phyloP scores from a whole-genome alignment of 2,329 filamentous ascomycete genomes.

The Ophiostoma ips region DNA sequence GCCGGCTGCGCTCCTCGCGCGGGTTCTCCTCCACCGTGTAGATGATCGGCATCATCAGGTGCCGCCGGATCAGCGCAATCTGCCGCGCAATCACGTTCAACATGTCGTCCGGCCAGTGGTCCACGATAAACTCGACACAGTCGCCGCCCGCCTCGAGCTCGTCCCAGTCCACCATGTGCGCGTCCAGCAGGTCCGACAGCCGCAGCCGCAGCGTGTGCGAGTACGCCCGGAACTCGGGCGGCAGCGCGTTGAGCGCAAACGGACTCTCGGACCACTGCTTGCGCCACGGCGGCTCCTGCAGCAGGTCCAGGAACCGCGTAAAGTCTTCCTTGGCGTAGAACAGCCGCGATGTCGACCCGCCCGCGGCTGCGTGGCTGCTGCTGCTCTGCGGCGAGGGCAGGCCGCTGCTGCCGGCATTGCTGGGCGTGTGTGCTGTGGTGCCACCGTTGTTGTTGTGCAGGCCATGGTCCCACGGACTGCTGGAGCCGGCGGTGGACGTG shows the following conservation, averaged over 20 bases:
- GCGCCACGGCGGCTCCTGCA: slow-evolving; percentile 38
- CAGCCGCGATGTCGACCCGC: slow-evolving; percentile 35
- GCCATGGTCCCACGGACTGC: slow-evolving; percentile 1
- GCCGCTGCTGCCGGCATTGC: not conserved
- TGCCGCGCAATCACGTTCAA: slow-evolving; percentile 37
- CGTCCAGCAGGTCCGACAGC: slow-evolving; percentile 41
- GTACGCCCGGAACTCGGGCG: slow-evolving; percentile 41
- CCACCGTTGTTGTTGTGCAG: not conserved
- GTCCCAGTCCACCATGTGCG: slow-evolving; percentile 34
- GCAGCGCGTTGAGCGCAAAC: slow-evolving; percentile 44
- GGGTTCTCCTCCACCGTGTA: slow-evolving; percentile 40
- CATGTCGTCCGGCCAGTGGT: slow-evolving; percentile 38
- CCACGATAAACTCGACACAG: slow-evolving; percentile 45
- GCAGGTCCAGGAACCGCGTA: slow-evolving; percentile 41
- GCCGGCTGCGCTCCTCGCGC: slow-evolving; percentile 26
- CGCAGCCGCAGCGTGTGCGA: slow-evolving; percentile 51
- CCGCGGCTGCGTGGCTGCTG: slow-evolving; percentile 17
- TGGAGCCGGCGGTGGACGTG: too few species aligned
- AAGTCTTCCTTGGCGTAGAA: slow-evolving; percentile 48
- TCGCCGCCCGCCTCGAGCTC: slow-evolving; percentile 44
- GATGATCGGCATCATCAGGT: slow-evolving; percentile 41
- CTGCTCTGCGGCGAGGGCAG: slow-evolving; percentile 1
- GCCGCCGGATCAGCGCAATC: slow-evolving; percentile 42
- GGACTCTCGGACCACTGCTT: slow-evolving; percentile 43
- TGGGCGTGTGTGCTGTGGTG: not conserved